These are phyloP conservation scores for Dillenia suffruticosa DNA, from an alignment of 164 flowering plant species.

Conservation along the genomic window DNA sequence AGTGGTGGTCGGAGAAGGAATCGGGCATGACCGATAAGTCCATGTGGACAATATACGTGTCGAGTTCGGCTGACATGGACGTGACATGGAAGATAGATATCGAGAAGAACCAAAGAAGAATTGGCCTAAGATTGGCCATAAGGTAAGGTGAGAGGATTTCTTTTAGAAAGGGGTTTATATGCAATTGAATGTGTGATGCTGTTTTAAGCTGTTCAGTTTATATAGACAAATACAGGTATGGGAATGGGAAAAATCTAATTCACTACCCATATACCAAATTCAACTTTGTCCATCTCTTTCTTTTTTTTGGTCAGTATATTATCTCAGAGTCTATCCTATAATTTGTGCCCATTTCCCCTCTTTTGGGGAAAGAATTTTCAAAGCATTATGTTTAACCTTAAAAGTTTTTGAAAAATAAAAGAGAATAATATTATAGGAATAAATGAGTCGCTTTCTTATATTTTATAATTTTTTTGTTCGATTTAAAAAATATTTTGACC, in stretches of 20 bases:
- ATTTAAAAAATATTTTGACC: too few relatives aligned
- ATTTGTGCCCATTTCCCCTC: constrained; percentile 4
- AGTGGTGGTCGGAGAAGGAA: constrained; percentile 43
- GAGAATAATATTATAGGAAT: too few relatives aligned
- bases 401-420: too few relatives aligned
- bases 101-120: constrained; percentile 8
- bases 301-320: background rate
- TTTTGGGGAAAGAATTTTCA: background rate
- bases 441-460: too few relatives aligned
- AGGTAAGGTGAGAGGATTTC: constrained; percentile 1
- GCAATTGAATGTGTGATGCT: background rate
- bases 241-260: constrained; percentile 8
- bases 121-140: constrained; percentile 19
- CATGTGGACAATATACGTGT: constrained; percentile 62
- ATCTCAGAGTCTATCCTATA: background rate
- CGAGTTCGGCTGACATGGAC: constrained; percentile 14
- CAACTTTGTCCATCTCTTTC: background rate
- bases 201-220: background rate
- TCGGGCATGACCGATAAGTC: constrained; percentile 57
- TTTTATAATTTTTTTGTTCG: too few relatives aligned
- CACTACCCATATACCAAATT: background rate
- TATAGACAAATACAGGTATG: constrained; percentile 7
- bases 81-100: constrained; percentile 7
- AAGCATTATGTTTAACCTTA: too few relatives aligned
- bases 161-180: background rate